Percentiles rank a stretch among this genome's conserved stretches.
Conservation (phyloP, 1,284 basidiomycete genomes). For the Irpex lacteus region DNA sequence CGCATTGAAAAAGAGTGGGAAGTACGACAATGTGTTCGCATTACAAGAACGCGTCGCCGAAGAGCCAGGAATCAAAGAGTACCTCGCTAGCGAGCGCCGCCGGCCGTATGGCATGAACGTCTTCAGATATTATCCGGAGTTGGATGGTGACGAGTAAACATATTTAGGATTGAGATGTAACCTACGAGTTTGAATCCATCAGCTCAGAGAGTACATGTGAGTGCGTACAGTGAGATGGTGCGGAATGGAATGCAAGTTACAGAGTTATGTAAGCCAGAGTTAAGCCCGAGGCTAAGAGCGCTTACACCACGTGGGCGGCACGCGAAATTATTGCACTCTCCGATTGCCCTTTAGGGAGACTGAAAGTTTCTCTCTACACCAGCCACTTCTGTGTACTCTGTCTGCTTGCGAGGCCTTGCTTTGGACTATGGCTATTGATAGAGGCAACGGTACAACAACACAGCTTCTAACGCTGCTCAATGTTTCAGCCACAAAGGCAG, state of each 20-base stretch:
- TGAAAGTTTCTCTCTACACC: background rate
- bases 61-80: conserved; percentile 38
- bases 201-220: background rate
- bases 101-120: conserved; percentile 38
- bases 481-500: conserved; percentile 76
- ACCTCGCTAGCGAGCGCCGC: conserved; percentile 40
- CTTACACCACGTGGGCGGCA: background rate
- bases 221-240: too few species aligned
- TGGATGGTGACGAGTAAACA: conserved; percentile 35
- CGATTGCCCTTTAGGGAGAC: conserved; percentile 2
- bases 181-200: background rate
- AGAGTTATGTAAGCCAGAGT: too few species aligned
- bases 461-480: conserved; percentile 92
- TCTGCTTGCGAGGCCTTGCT: background rate
- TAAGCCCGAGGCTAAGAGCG: background rate
- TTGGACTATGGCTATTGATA: conserved; percentile 25
- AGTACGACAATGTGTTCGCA: conserved; percentile 33
- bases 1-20: conserved; percentile 24
- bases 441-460: conserved; percentile 60
- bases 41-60: conserved; percentile 30
- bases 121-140: conserved; percentile 45
- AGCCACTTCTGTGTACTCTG: background rate
- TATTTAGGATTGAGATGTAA: background rate
- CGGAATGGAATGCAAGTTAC: too few species aligned
- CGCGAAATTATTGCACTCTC: background rate